Evolutionary conservation across 495 filamentous ascomycete genomes (phyloP).

Genomic region (Penicillium paradoxum): DNA sequence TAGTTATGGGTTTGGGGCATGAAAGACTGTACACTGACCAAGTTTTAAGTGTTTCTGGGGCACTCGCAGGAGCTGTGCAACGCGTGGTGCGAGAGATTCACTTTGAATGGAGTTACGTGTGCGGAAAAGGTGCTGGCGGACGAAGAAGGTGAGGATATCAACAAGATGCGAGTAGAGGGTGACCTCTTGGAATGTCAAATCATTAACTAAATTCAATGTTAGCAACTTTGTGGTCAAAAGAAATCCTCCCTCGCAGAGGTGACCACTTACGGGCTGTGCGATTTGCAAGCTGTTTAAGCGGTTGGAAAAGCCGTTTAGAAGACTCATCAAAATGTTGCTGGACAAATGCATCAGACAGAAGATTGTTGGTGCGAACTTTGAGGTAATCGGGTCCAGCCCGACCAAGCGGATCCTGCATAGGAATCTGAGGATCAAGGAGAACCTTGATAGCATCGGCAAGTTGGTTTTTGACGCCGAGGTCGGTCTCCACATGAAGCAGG

Average conservation of each 20-base stretch:
- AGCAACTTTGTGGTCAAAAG: conserved; percentile 2
- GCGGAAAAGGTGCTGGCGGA: conserved; percentile 79
- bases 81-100: conserved; percentile 71
- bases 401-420: conserved; percentile 55
- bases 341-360: conserved; percentile 81
- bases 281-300: conserved; percentile 74
- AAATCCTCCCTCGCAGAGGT: not conserved
- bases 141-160: conserved; percentile 92
- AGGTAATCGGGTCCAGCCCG: conserved; percentile 68
- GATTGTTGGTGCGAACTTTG: conserved; percentile 58
- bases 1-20: not conserved
- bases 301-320: conserved; percentile 79
- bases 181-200: conserved; percentile 71
- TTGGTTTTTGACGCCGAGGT: conserved; percentile 93
- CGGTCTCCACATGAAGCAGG: conserved; percentile 81
- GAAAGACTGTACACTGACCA: conserved; percentile 49
- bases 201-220: conserved; percentile 44
- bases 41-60: conserved; percentile 93
- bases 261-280: conserved; percentile 50
- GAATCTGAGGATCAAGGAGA: conserved; percentile 75
- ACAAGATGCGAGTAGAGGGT: conserved; percentile 86
- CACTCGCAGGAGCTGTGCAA: conserved; percentile 76
- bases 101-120: conserved; percentile 84
- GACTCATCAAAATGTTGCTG: conserved; percentile 87
- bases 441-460: conserved; percentile 95